Base-by-base conservation (phyloP, 73 alveolate genomes). In the Blepharisma japonicum region DNA sequence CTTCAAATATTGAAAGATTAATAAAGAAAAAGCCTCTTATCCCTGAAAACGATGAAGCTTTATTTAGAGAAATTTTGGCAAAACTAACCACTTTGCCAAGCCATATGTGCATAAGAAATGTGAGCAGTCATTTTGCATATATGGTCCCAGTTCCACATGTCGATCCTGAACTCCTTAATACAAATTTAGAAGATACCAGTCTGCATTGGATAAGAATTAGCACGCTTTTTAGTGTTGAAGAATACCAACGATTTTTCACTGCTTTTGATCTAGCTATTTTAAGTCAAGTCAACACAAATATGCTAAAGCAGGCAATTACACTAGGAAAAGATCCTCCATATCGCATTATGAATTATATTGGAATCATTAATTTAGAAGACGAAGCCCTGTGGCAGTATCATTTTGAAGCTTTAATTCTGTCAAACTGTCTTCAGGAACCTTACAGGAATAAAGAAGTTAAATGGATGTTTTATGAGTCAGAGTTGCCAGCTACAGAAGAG, bases 361-460 rank as follows among this genome's bases (percentile, higher is more conserved):
- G 74, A 25, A 25, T 61, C 0, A 61, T 61, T 3, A 61, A 61
- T 25, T 61, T 61, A 61, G 74, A 61, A 61, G 74, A 61, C 14
- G 74, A 61, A 61, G 74, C 23, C 38, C 47, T 61, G 11, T 61
- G 74, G 74, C 74, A 61, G 47, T 61, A 14, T 48, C 74, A 61
- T 25, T 25, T 61, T 14, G 74, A 61, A 25, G 38, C 50, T n/a
- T 39, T 61, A 20, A 8, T 61, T 8, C 18, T 61, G 11, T 61
- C 74, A 18, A 61, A 61, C 23, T 14, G 14, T 3, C 23, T 61
- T 61, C 47, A n/a, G 14, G 74, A 39, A 61, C 47, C 74, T 14
- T 61, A 61, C 4, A 14, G 74, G 46, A 18, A 11, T 14, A 61
- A 61, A 61, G 74, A 61, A 39, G 74, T 61, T 11, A 61, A 61